Evolutionary conservation across 768 basidiomycete species (phyloP).

Genomic region (Kondoa malvinella): DNA sequence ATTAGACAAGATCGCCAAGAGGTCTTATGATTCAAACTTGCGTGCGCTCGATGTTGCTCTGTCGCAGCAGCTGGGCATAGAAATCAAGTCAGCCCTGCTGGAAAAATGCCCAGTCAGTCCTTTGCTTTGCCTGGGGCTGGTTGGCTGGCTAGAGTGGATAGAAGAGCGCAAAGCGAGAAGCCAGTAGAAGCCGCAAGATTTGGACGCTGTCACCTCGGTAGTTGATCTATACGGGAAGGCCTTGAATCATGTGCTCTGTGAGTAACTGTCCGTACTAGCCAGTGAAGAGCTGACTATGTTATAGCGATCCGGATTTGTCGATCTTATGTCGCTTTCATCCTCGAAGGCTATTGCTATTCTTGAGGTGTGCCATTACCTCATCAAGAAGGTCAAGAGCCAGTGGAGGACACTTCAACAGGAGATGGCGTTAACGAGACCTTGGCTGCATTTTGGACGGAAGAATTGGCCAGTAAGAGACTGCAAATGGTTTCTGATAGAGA

Average conservation of each 20-base stretch:
- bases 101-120: not conserved
- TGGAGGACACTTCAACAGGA: not conserved
- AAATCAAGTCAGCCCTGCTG: not conserved
- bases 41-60: not conserved
- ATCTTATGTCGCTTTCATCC: not conserved
- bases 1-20: not conserved
- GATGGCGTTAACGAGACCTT: constrained; percentile 5
- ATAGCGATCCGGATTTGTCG: not conserved
- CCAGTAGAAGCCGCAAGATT: not conserved
- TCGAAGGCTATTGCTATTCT: not conserved
- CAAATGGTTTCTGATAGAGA: not conserved
- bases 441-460: constrained; percentile 12
- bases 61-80: not conserved
- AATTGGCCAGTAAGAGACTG: constrained; percentile 9
- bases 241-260: not conserved
- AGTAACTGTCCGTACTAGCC: not conserved
- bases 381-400: constrained; percentile 5
- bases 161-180: not conserved
- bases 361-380: constrained; percentile 2
- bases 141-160: constrained; percentile 12
- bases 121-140: not conserved
- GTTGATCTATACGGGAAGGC: not conserved
- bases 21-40: not conserved
- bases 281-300: not conserved
- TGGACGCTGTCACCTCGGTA: constrained; percentile 3